phyloP scores from a whole-genome alignment of 2,329 filamentous ascomycete genomes.

The Knoxdaviesia capensis region DNA sequence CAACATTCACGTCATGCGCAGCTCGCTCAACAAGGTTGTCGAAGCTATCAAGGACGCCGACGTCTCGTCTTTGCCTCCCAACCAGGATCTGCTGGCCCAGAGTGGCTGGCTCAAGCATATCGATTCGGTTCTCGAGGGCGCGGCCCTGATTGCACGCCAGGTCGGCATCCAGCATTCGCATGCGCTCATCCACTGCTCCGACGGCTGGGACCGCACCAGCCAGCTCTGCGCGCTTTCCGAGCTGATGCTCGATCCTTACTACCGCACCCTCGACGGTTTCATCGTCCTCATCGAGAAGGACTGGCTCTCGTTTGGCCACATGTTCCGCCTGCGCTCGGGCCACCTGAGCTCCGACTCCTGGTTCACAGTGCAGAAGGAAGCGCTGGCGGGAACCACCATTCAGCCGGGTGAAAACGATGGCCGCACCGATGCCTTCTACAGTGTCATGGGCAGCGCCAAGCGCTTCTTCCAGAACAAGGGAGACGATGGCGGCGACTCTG shows the following conservation, averaged over 20 bases:
- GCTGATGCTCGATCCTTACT: constrained; percentile 89
- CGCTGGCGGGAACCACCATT: constrained; percentile 41
- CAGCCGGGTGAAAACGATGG: constrained; percentile 41
- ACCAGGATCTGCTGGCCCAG: constrained; percentile 57
- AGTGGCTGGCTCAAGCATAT: constrained; percentile 91
- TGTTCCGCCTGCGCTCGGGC: constrained; percentile 86
- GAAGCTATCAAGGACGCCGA: constrained; percentile 86
- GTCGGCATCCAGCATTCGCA: constrained; percentile 87
- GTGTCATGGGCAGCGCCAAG: constrained; percentile 64
- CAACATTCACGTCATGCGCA: constrained; percentile 96
- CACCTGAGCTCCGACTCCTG: constrained; percentile 80
- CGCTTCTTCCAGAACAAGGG: constrained; percentile 54
- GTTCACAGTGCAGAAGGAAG: constrained; percentile 76
- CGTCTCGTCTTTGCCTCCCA: constrained; percentile 63
- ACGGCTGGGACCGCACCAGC: constrained; percentile 94
- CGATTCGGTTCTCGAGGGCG: constrained; percentile 61
- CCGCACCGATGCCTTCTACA: constrained; percentile 60
- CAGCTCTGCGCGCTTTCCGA: constrained; percentile 84
- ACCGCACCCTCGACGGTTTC: constrained; percentile 82
- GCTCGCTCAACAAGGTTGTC: constrained; percentile 70
- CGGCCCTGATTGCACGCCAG: constrained; percentile 65
- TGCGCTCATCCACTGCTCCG: constrained; percentile 91
- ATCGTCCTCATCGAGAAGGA: constrained; percentile 92
- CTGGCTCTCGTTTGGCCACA: constrained; percentile 94
- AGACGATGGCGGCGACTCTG: constrained; percentile 41